Conservation (phyloP, 2,329 filamentous ascomycete species). For the Xylariaceae sp. region DNA sequence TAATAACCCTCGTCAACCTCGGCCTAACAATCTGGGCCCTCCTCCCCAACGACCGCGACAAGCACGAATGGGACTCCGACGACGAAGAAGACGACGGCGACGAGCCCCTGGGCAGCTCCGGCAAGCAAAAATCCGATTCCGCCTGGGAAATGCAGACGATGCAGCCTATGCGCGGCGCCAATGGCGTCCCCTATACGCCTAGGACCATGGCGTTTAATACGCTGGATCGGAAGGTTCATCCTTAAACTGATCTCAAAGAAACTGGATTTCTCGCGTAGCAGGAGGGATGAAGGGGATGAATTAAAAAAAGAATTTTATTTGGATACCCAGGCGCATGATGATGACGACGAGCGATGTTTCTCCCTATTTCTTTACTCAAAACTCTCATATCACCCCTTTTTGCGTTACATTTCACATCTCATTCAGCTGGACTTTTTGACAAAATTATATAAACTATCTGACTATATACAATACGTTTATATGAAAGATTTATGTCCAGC, state of each 20-base stretch:
- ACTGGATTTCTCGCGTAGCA: background rate
- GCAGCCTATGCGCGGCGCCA: slow-evolving; percentile 33
- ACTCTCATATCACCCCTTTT: background rate
- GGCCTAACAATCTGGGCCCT: slow-evolving; percentile 54
- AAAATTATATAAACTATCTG: background rate
- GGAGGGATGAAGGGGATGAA: background rate
- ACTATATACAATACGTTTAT: too few relatives aligned
- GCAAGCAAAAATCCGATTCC: slow-evolving; percentile 38
- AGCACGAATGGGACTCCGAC: slow-evolving; percentile 40
- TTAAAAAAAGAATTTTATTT: background rate
- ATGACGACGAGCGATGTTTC: background rate
- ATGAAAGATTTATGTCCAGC: too few relatives aligned
- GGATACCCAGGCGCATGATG: slow-evolving; percentile 7
- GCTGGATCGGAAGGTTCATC: slow-evolving; percentile 53
- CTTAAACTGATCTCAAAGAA: slow-evolving; percentile 28
- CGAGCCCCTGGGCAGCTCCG: slow-evolving; percentile 32
- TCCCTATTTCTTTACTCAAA: background rate
- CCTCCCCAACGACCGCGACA: slow-evolving; percentile 51
- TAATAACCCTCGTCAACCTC: slow-evolving; percentile 56
- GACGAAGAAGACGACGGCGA: slow-evolving; percentile 30
- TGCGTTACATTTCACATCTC: background rate
- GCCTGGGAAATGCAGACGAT: slow-evolving; percentile 56
- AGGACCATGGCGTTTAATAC: slow-evolving; percentile 63
- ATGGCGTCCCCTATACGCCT: slow-evolving; percentile 52
- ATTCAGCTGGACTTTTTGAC: background rate